Conservation (phyloP, 129 eudicot species). For the Flaveria brownii region DNA sequence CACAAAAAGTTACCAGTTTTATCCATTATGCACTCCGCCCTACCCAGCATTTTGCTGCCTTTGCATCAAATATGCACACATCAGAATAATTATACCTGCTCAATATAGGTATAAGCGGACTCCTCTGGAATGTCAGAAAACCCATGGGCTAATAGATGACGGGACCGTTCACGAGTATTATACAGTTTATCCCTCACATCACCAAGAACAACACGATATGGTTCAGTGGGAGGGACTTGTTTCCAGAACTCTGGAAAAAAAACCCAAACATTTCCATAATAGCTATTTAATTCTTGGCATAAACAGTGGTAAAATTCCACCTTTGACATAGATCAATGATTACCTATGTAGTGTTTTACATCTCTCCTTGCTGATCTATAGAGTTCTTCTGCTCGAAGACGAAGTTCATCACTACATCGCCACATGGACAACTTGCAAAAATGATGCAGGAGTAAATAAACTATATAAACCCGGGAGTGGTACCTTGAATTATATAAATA, state of each 20-base stretch:
- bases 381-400: slow-evolving; percentile 71
- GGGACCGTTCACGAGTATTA: slow-evolving; percentile 91
- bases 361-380: slow-evolving; percentile 75
- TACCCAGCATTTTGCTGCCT: not conserved
- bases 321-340: not conserved
- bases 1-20: not conserved
- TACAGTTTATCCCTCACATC: slow-evolving; percentile 93
- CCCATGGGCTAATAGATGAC: slow-evolving; percentile 76
- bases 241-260: slow-evolving; percentile 86
- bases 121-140: slow-evolving; percentile 88
- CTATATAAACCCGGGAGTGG: not conserved
- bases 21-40: not conserved
- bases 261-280: not conserved
- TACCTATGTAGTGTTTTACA: slow-evolving; percentile 94
- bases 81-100: slow-evolving; percentile 49
- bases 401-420: slow-evolving; percentile 95
- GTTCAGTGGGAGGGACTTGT: slow-evolving; percentile 80
- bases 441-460: slow-evolving; percentile 25
- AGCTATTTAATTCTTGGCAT: not conserved
- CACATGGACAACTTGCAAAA: slow-evolving; percentile 84
- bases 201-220: slow-evolving; percentile 91
- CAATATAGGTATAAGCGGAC: slow-evolving; percentile 62
- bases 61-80: slow-evolving; percentile 3
- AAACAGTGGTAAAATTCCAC: not conserved
- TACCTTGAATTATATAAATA: not conserved